phyloP scores from a whole-genome alignment of 352 stramenopile species.

The Phytophthora litchii region DNA sequence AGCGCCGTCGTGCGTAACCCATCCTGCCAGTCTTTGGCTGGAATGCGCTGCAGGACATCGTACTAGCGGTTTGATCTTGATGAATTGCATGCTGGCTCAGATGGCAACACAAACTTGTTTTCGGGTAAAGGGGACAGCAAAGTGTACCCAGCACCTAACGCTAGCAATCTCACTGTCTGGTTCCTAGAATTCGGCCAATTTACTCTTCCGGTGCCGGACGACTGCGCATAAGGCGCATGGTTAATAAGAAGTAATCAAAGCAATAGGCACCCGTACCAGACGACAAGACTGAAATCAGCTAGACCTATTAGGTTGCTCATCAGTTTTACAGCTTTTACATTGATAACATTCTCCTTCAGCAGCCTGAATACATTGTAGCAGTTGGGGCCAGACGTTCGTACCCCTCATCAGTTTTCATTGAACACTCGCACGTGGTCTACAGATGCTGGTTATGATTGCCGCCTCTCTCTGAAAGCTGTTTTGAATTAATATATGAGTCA shows the following conservation, averaged over 20 bases:
- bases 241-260: neutral
- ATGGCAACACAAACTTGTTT: constrained; percentile 1
- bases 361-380: constrained; percentile 9
- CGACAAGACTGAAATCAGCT: constrained; percentile 1
- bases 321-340: constrained; percentile 22
- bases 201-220: neutral
- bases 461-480: constrained; percentile 12
- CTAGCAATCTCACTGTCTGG: constrained; percentile 6
- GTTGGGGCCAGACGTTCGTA: constrained; percentile 12
- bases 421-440: constrained; percentile 21
- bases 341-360: constrained; percentile 10
- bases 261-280: constrained; percentile 1
- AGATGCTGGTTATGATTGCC: constrained; percentile 19
- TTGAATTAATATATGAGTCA: constrained; percentile 10
- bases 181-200: constrained; percentile 8
- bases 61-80: neutral
- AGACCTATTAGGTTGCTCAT: no score
- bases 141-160: constrained; percentile 13
- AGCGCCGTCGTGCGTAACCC: constrained; percentile 14
- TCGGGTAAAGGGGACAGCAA: neutral
- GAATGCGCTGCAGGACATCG: neutral
- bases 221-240: neutral
- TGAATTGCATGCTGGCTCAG: constrained; percentile 20
- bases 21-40: constrained; percentile 18
- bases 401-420: constrained; percentile 17